Evolutionary conservation across 495 filamentous ascomycete genomes (phyloP), one percentile per base, ranked within the genome.

Genomic region (Patellaria atrata): DNA sequence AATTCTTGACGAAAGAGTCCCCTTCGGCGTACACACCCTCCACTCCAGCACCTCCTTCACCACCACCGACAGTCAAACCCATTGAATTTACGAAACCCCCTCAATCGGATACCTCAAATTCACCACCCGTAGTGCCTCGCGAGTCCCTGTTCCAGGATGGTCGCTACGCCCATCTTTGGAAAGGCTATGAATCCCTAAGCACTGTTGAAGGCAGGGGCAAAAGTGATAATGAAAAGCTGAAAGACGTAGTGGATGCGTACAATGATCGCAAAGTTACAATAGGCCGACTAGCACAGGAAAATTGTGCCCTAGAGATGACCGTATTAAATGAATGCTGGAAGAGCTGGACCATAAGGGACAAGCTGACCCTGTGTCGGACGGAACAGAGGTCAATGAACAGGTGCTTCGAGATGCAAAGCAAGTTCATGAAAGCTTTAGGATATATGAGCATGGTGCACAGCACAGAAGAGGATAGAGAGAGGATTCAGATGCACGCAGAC

Each of bases 401-500:
- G 38, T 97, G 89, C 61, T 93, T 83, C 53, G 68, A 60, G 30
- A 79, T 75, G 51, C 86, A 94, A 60, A 67, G 68, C 71, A 77
- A 83, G 59, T 82, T 96, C 43, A 59, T 97, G 23, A 82, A 84
- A 54, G 82, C 84, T 7, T 59, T 97, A 19, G 89, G 89, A n/a
- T 97, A 94, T 54, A 65, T 91, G 43, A 68, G 70, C 0, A 65
- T 64, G 23, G 64, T 68, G 41, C 62, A 75, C 10, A 67, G 73
- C n/a, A 62, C 71, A 22, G 45, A 62, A 4, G 77, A 77, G 27
- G 67, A 76, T 32, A 80, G 92, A 44, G 89, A 96, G 60, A 63
- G 71, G 36, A 92, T 97, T 40, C 89, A 97, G 59, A 81, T 97
- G 79, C 83, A 91, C 56, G 86, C 83, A 32, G 84, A 94, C 57